A percentile compares a stretch with the other conserved stretches of the same genome.
These are phyloP conservation scores for Ogataea pignaliae DNA, from an alignment of 805 yeast species.

Conservation along the genomic window DNA sequence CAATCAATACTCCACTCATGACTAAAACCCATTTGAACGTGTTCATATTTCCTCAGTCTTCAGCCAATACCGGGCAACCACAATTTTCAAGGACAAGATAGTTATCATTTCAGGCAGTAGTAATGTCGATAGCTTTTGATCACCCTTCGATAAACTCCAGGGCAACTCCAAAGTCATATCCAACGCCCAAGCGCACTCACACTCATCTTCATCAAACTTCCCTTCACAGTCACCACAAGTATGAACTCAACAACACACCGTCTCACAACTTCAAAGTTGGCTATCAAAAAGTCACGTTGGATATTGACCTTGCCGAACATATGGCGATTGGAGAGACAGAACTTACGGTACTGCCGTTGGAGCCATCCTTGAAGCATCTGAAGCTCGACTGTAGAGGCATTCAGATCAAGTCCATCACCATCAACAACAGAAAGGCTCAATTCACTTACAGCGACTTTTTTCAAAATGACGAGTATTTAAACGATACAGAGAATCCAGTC, in stretches of 20 bases:
- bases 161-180: slow-evolving; percentile 18
- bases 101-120: too few relatives aligned
- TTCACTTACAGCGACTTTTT: slow-evolving; percentile 52
- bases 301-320: slow-evolving; percentile 67
- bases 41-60: too few relatives aligned
- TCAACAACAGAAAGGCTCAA: slow-evolving; percentile 57
- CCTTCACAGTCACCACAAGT: slow-evolving; percentile 11
- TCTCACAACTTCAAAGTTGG: slow-evolving; percentile 62
- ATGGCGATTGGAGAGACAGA: slow-evolving; percentile 73
- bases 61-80: too few relatives aligned
- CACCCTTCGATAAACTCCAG: slow-evolving; percentile 22
- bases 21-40: too few relatives aligned
- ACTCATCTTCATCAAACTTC: too few relatives aligned
- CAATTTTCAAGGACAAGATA: too few relatives aligned
- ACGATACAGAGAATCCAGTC: slow-evolving; percentile 26
- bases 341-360: slow-evolving; percentile 70
- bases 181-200: slow-evolving; percentile 21
- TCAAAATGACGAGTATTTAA: slow-evolving; percentile 33
- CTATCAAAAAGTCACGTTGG: slow-evolving; percentile 78
- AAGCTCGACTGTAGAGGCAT: slow-evolving; percentile 79
- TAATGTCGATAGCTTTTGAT: slow-evolving; percentile 11
- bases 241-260: slow-evolving; percentile 23
- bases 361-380: slow-evolving; percentile 50
- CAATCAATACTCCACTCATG: too few relatives aligned
- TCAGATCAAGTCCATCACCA: slow-evolving; percentile 54